Evolutionary conservation across 768 basidiomycete species (phyloP).

Genomic region (Grammothele lineata): DNA sequence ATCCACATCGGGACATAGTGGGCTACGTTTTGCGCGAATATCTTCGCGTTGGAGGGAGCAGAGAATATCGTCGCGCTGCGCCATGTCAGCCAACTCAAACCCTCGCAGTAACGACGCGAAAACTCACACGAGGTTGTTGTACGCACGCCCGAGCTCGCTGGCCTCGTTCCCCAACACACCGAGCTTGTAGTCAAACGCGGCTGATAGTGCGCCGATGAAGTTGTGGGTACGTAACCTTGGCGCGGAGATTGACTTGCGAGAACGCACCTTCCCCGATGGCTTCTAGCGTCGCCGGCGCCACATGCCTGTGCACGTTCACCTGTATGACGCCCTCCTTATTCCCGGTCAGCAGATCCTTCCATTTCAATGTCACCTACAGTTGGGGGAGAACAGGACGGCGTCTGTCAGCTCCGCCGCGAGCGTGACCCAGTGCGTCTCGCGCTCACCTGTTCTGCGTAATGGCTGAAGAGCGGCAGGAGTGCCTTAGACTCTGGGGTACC

Average conservation of each 20-base stretch:
- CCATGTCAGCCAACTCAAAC: not conserved
- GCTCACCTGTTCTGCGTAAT: constrained; percentile 20
- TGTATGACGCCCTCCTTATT: constrained; percentile 36
- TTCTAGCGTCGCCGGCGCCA: constrained; percentile 34
- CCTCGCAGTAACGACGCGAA: not conserved
- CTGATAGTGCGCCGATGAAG: constrained; percentile 8
- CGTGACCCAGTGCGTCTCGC: not conserved
- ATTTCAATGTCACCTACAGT: constrained; percentile 42
- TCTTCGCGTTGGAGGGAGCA: constrained; percentile 39
- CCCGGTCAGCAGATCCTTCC: constrained; percentile 48
- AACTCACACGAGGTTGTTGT: constrained; percentile 37
- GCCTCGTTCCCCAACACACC: constrained; percentile 45
- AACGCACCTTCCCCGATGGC: constrained; percentile 34
- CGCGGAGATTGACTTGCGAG: not conserved
- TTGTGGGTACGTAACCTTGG: not conserved
- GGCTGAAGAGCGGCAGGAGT: constrained; percentile 20
- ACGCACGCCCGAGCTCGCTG: constrained; percentile 52
- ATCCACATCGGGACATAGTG: constrained; percentile 39
- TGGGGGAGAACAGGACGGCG: not conserved
- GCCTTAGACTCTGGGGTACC: constrained; percentile 38
- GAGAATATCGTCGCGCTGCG: constrained; percentile 46
- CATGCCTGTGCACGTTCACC: constrained; percentile 46
- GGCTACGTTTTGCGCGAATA: constrained; percentile 43
- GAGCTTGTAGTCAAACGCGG: constrained; percentile 47
- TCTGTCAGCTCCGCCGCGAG: not conserved